Evolutionary conservation across 371 early-diverging fungal species (phyloP).

Genomic region (Phascolomyces articulosus): DNA sequence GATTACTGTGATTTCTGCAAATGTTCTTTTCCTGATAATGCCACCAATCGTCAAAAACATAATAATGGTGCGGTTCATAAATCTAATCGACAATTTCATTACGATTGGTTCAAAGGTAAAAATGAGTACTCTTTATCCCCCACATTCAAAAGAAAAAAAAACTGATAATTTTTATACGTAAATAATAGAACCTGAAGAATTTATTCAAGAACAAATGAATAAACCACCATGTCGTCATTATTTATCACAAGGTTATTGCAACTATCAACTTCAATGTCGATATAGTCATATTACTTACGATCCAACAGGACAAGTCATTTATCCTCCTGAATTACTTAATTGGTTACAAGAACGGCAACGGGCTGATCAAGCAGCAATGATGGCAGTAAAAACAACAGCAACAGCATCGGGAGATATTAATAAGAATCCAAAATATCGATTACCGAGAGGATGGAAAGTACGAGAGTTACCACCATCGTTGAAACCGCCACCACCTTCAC

Average conservation of each 20-base stretch:
- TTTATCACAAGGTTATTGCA: constrained; percentile 31
- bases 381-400: constrained; percentile 6
- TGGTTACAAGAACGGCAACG: constrained; percentile 31
- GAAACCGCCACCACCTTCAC: constrained; percentile 31
- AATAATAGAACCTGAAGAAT: constrained; percentile 29
- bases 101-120: constrained; percentile 50
- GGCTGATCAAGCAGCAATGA: neutral
- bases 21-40: constrained; percentile 52
- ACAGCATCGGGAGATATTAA: neutral
- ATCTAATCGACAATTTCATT: constrained; percentile 38
- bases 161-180: neutral
- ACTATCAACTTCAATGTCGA: constrained; percentile 38
- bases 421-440: constrained; percentile 17
- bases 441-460: constrained; percentile 48
- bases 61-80: constrained; percentile 37
- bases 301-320: constrained; percentile 18
- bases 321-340: constrained; percentile 27
- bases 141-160: too few species aligned
- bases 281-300: constrained; percentile 38
- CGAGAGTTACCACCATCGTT: constrained; percentile 44
- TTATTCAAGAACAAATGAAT: constrained; percentile 35
- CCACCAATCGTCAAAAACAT: constrained; percentile 45
- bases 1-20: constrained; percentile 54
- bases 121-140: too few species aligned
- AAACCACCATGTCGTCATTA: constrained; percentile 44